Conservation (phyloP, 2,329 filamentous ascomycete species). For the Alternaria alternata region DNA sequence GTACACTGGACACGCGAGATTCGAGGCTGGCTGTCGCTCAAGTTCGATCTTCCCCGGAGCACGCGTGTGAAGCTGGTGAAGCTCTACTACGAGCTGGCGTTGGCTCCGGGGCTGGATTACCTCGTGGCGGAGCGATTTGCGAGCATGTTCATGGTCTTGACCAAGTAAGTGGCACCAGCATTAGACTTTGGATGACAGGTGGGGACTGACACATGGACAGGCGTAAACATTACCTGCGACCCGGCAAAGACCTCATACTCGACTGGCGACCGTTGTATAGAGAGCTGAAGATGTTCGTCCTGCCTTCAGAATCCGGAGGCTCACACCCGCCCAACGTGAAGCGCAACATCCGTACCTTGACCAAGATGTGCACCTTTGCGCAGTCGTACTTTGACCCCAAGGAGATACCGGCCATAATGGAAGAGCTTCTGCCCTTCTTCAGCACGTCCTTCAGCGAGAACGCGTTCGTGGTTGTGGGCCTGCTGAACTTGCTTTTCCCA, state of each 20-base stretch:
- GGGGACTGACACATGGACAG: constrained; percentile 58
- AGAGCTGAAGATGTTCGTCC: constrained; percentile 87
- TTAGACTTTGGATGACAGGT: background rate
- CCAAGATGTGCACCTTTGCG: constrained; percentile 88
- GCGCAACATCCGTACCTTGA: constrained; percentile 75
- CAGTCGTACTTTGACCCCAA: constrained; percentile 92
- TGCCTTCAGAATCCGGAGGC: constrained; percentile 79
- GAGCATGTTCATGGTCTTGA: constrained; percentile 94
- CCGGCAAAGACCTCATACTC: constrained; percentile 85
- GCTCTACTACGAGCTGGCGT: constrained; percentile 91
- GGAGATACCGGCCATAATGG: constrained; percentile 76
- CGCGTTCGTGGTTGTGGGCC: constrained; percentile 89
- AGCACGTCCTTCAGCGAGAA: constrained; percentile 92
- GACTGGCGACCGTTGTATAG: constrained; percentile 95
- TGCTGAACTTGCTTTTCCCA: constrained; percentile 87
- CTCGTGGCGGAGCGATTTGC: constrained; percentile 87
- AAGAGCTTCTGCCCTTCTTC: constrained; percentile 69
- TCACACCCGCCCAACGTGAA: constrained; percentile 69
- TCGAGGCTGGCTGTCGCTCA: constrained; percentile 91
- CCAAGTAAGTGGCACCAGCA: constrained; percentile 71
- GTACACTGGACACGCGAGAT: constrained; percentile 98
- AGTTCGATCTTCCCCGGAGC: constrained; percentile 92
- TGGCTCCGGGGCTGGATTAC: constrained; percentile 88
- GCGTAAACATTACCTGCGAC: constrained; percentile 94
- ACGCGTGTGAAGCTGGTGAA: constrained; percentile 84